Base-by-base conservation (phyloP, 2,329 filamentous ascomycete species). In the Raffaelea ambrosiae region DNA sequence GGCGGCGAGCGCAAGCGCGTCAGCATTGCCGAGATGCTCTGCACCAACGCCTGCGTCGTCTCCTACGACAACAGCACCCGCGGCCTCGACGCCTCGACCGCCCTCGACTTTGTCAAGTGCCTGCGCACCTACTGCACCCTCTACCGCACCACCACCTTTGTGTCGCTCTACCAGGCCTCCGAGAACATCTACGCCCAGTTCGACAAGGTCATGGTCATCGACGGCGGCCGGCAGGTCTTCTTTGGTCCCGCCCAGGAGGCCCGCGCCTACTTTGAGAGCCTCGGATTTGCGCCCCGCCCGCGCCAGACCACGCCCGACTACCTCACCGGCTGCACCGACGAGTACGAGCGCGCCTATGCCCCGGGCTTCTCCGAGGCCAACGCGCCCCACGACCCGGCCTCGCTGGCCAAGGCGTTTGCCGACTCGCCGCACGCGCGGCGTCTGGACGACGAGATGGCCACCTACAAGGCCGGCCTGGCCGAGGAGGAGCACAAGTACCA, bases 191-290 rank as follows among this genome's bases (percentile, higher is more conserved):
- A 87, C 66, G 73, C 73, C 20, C 78, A 82, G 31, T 90, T 91
- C 52, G 87, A 94, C 69, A 93, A 91, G 63, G 86, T 93, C 13
- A 69, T 94, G 58, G 84, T 90, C 33, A 86, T 93, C 48, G 84
- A 90, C 52, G 76, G 78, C 38, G 87, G 87, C 2, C 77, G 76
- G 23, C 82, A 89, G 61, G 84, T 87, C 31, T 93, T 81, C 66
- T 89, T 86, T 51, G 87, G 87, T 1, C 82, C 83, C 0, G 67
- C 77, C 0, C 64, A 72, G 1, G 77, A 86, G 53, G 87, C 87
- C 1, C 73, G 85, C 22, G 65, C 65, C 43, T 91, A 91, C 62
- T 91, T 93, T 51, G 86, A 91, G 59, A 68, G 76, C 2, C 75
- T 93, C 1, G 88, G 88, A 0, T 93, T 88, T 59, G 71, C 80